Evolutionary conservation across 352 stramenopile species (phyloP).

Genomic region (Thraustotheca clavata): DNA sequence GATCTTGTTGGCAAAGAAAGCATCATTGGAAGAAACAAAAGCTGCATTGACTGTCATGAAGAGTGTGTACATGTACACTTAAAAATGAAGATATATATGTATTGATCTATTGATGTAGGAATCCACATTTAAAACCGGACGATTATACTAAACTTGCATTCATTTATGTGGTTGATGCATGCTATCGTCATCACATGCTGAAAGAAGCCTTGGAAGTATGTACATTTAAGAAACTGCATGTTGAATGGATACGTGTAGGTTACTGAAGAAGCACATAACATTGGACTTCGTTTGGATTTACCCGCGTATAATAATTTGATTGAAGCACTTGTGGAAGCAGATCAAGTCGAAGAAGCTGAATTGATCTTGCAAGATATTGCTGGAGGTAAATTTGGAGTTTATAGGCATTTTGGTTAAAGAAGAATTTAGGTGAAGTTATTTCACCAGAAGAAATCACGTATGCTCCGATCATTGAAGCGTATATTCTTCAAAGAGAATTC

Average conservation of each 20-base stretch:
- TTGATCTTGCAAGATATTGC: conserved; percentile 45
- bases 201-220: conserved; percentile 49
- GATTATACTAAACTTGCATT: conserved; percentile 57
- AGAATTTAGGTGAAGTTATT: conserved; percentile 31
- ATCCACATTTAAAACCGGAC: conserved; percentile 36
- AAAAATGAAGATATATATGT: neutral
- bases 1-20: conserved; percentile 40
- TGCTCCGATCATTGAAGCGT: conserved; percentile 34
- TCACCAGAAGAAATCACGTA: conserved; percentile 36
- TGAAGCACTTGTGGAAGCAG: conserved; percentile 32
- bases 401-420: neutral
- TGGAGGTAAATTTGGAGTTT: conserved; percentile 6
- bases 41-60: conserved; percentile 32
- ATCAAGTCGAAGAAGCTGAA: conserved; percentile 39
- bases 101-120: conserved; percentile 13
- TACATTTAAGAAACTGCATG: neutral
- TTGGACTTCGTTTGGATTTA: conserved; percentile 46
- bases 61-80: conserved; percentile 26
- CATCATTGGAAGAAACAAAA: conserved; percentile 28
- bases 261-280: conserved; percentile 51
- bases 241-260: conserved; percentile 26
- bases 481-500: conserved; percentile 39
- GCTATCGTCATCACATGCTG: conserved; percentile 40
- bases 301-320: conserved; percentile 46
- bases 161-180: conserved; percentile 61